Base-by-base conservation (phyloP, 371 early-diverging fungal species). In the Rhizopus arrhizus region DNA sequence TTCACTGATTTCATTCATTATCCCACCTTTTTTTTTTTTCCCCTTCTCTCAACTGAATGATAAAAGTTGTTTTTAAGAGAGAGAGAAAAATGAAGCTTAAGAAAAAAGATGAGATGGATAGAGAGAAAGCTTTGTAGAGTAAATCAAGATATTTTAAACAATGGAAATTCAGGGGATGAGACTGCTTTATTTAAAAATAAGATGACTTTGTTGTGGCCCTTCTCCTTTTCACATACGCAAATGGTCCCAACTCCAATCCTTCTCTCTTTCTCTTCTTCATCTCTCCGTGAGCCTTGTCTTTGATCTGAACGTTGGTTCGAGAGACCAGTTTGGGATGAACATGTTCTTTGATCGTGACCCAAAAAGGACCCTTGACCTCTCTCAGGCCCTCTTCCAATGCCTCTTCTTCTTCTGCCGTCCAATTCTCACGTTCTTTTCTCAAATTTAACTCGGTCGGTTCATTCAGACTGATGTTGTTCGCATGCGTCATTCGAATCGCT, bases 221-320 rank as follows among this genome's bases (percentile, higher is more conserved):
- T 22, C 22, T 43, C 15, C 15, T 43, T 43, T 13, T 43, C 11
- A 43, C 15, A 4, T 43, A 43, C 5, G 16, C 29, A 15, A 28
- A 48, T 1, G 12, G 7, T 9, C 48, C 48, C 29, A 48, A 48
- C 16, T 48, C 48, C 6, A n/a, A 1, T 3, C 34, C n/a, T 36
- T 34, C 34, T 35, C 52, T 2, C 29, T 29, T 11, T 32, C 52
- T n/a, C 34, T 13, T 51, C 35, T 34, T 51, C 4, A 51, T 13
- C n/a, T 51, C 52, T 1, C 36, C 36, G 7, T 28, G 6, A 34
- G 52, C 52, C 16, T 51, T 51, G 29, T 51, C 52, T 32, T 34
- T 32, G 32, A 51, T n/a, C 11, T 51, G 52, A 34, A 35, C 34
- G 36, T 51, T 51, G 9, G 52, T 34, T 0, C 35, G 32, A 15